Conservation (phyloP, 2,329 filamentous ascomycete species). For the Pseudogymnoascus sp. region DNA sequence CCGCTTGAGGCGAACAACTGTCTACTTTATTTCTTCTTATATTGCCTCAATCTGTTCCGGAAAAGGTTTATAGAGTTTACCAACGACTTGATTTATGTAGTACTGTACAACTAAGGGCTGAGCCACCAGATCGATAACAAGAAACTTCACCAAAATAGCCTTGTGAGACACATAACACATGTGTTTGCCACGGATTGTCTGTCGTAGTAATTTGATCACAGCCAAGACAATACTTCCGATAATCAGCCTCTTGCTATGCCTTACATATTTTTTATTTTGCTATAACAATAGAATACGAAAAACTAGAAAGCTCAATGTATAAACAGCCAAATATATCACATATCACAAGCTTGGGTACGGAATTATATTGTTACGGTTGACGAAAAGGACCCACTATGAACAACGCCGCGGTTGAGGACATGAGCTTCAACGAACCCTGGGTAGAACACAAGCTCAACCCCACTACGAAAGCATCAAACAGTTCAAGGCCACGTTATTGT, state of each 20-base stretch:
- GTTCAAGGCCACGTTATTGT: neutral
- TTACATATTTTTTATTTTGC: neutral
- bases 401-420: slow-evolving; percentile 1
- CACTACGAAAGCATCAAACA: neutral
- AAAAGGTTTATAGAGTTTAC: neutral
- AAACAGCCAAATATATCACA: neutral
- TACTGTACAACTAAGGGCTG: neutral
- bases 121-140: neutral
- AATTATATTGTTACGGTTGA: slow-evolving; percentile 5
- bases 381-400: slow-evolving; percentile 1
- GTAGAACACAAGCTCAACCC: slow-evolving; percentile 1
- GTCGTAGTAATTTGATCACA: neutral
- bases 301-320: neutral
- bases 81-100: neutral
- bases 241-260: neutral
- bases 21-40: neutral
- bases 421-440: slow-evolving; percentile 1
- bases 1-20: neutral
- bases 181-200: neutral
- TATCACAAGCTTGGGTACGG: neutral
- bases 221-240: neutral
- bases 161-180: neutral
- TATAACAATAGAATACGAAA: neutral
- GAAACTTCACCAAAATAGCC: neutral
- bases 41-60: neutral